A percentile compares a stretch with the other conserved stretches of the same genome.
Conservation (phyloP, 2,329 filamentous ascomycete species). For the Bimuria novae-zelandiae region DNA sequence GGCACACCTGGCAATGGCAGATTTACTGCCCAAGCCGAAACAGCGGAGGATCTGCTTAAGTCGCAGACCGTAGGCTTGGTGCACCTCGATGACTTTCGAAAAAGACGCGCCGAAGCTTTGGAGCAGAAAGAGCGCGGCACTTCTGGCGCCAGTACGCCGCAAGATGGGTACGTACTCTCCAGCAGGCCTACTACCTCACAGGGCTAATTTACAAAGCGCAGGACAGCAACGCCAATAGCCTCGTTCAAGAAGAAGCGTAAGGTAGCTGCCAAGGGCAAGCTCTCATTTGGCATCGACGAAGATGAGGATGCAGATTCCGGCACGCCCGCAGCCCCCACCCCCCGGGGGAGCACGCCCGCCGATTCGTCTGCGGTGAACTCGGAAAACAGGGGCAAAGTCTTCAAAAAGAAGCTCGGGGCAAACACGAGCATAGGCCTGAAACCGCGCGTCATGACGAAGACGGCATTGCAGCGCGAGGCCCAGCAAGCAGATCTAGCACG, state of each 20-base stretch:
- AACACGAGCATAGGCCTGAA: slow-evolving; percentile 61
- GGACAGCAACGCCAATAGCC: slow-evolving; percentile 57
- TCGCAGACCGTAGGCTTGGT: slow-evolving; percentile 90
- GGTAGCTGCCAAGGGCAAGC: slow-evolving; percentile 59
- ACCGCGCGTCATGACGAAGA: slow-evolving; percentile 79
- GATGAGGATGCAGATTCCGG: slow-evolving; percentile 61
- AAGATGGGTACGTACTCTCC: slow-evolving; percentile 60
- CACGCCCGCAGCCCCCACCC: slow-evolving; percentile 42
- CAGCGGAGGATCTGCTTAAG: slow-evolving; percentile 80
- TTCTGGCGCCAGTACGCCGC: slow-evolving; percentile 58
- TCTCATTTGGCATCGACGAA: slow-evolving; percentile 76
- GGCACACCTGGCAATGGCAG: slow-evolving; percentile 53
- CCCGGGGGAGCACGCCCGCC: slow-evolving; percentile 45
- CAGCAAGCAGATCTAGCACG: slow-evolving; percentile 74
- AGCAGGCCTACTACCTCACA: not conserved
- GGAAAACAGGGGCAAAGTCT: slow-evolving; percentile 35
- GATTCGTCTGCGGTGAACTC: slow-evolving; percentile 43
- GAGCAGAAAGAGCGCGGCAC: slow-evolving; percentile 86
- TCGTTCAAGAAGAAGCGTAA: slow-evolving; percentile 63
- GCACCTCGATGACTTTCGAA: slow-evolving; percentile 89
- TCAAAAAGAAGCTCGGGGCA: slow-evolving; percentile 61
- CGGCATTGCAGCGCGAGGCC: slow-evolving; percentile 76
- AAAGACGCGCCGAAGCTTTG: slow-evolving; percentile 90
- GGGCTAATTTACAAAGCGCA: slow-evolving; percentile 62
- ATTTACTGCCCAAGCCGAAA: slow-evolving; percentile 76